Base-by-base conservation (phyloP, 176 grass and related monocot genomes). In the Rhynchospora breviuscula region DNA sequence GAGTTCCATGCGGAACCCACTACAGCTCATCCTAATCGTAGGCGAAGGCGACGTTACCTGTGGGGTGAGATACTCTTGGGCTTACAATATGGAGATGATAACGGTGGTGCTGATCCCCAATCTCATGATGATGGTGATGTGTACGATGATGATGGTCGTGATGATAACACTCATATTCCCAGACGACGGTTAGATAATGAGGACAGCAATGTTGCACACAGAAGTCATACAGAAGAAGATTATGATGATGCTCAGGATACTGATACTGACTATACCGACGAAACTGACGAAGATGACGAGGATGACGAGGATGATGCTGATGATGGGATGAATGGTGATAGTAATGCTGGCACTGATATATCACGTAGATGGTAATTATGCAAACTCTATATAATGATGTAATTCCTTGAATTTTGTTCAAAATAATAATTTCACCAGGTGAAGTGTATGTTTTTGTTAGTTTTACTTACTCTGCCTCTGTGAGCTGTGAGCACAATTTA, bases 41-140 rank as follows among this genome's bases (percentile, higher is more conserved):
- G 88, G 76, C 89, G 90, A 69, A 93, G 91, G 57, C 87, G 89
- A 9, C 91, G 91, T 48, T 90, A 93, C 60, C 91, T 91, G 1
- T 97, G 91, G 91, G 91, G 87, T 67, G 94, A 97, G 89, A 97
- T 91, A 67, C 63, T 97, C 21, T 67, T 93, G 79, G 91, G 94
- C 67, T 81, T 91, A n/a, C 89, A 85, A 9, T 90, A 97, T 0
- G 90, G 88, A 8, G 71, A 88, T 77, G 88, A 85, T 25, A 79
- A 70, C 3, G 59, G 81, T 1, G 90, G 81, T 9, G 35, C 35
- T 40, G 64, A 81, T 4, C 84, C 83, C 0, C 85, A 87, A 1
- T 84, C 81, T 54, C 85, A 83, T 18, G 85, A 87, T n/a, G 76
- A 80, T 35, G 60, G 51, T 33, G 84, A 86, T 33, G 59, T 57